Percentiles rank a stretch among this genome's conserved stretches.
These are phyloP conservation scores for Silene conica DNA, from an alignment of 148 eudicot species.

Conservation along the genomic window DNA sequence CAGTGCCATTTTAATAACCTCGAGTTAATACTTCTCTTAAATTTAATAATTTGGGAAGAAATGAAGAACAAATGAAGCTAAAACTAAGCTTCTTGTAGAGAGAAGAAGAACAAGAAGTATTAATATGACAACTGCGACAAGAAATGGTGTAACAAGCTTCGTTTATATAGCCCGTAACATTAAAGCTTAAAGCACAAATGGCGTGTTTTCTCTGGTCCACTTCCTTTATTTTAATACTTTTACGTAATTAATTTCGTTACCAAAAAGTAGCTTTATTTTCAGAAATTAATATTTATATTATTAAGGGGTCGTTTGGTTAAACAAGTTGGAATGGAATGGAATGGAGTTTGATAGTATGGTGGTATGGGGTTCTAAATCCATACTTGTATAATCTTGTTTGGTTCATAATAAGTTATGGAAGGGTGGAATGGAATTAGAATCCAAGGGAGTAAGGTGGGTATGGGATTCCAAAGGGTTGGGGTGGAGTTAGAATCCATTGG, in stretches of 20 bases:
- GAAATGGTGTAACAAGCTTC: conserved; percentile 10
- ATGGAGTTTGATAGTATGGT: too few species aligned
- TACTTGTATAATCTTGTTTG: too few species aligned
- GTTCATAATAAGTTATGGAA: too few species aligned
- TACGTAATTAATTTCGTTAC: background rate
- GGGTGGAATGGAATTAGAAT: too few species aligned
- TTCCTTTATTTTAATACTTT: background rate
- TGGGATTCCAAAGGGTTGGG: too few species aligned
- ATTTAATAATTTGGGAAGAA: background rate
- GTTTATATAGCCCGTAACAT: conserved; percentile 16
- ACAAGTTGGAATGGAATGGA: too few species aligned
- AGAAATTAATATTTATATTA: too few species aligned
- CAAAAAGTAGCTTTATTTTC: background rate
- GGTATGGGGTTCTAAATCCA: too few species aligned
- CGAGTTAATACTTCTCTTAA: background rate
- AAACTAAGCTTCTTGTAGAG: background rate
- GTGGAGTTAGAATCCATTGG: too few species aligned
- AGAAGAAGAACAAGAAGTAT: conserved; percentile 8
- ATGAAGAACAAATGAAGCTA: background rate
- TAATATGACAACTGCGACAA: conserved; percentile 21
- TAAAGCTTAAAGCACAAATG: conserved; percentile 5
- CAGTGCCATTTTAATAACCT: conserved; percentile 37
- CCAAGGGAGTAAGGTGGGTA: too few species aligned
- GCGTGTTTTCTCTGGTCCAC: too few species aligned
- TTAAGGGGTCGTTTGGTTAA: too few species aligned